Evolutionary conservation across 164 flowering plant species (phyloP), one percentile per base, ranked within the genome.

Genomic region (Magnolia sinica): DNA sequence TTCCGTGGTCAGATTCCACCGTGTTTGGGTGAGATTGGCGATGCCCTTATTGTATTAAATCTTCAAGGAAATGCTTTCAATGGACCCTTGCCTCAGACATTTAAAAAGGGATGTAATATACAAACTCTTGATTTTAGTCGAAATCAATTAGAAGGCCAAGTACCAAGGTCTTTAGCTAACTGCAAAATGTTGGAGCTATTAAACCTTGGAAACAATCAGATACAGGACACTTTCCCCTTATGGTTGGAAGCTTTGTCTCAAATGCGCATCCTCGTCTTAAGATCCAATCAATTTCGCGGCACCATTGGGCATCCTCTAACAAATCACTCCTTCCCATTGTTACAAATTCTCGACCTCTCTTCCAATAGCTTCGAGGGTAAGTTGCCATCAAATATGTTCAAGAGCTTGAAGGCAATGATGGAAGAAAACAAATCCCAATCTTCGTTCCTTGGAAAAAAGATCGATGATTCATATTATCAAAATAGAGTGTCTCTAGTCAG

Each of bases 261-360:
- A 11, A 9, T 66, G 4, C 69, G 69, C 8, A 11, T 66, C 22
- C 29, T 66, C 6, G 29, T 66, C 31, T 2, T 66, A 3, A 23
- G 69, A 66, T 66, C 69, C 37, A 66, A 66, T 4, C 24, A 66
- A 66, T 23, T 66, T 66, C 69, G 8, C 8, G 69, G 69, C 29
- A 23, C 69, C 31, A 22, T 66, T 66, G 45, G 29, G 13, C 31
- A 66, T 66, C 16, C 9, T 14, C 69, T 29, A 0, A 66, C 13
- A 66, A 66, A 22, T 23, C 14, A 2, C 10, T 7, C 27, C 0
- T 66, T 66, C 69, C 69, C 24, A 9, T 11, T 22, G 24, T 14
- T 66, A 11, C 69, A 66, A 11, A 66, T 66, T 13, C 22, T 66
- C 22, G 69, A 66, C 31, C 7, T 66, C 29, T 66, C 69, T 24